Evolutionary conservation across 2,329 filamentous ascomycete genomes (phyloP).

Genomic region (Bisporella sp.): DNA sequence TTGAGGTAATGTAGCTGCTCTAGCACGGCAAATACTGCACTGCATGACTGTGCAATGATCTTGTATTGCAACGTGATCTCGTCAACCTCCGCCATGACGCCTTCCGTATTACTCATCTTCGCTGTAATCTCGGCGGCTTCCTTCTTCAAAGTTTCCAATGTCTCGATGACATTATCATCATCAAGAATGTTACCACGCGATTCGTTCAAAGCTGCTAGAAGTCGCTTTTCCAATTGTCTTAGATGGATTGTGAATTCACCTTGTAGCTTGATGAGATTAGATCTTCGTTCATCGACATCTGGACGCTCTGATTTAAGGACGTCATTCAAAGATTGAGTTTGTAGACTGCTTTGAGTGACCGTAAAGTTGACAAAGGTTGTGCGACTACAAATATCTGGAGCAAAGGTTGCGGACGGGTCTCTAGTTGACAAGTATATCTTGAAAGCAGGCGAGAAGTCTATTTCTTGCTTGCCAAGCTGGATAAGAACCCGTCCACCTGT

Average conservation of each 20-base stretch:
- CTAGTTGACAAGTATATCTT: constrained; percentile 91
- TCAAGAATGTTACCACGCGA: constrained; percentile 97
- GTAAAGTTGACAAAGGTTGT: constrained; percentile 99
- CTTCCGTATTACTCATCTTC: constrained; percentile 95
- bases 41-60: constrained; percentile 89
- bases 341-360: constrained; percentile 95
- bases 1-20: constrained; percentile 98
- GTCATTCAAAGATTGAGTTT: constrained; percentile 95
- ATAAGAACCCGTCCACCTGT: constrained; percentile 97
- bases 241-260: constrained; percentile 99
- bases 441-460: constrained; percentile 97
- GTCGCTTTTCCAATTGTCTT: constrained; percentile 85
- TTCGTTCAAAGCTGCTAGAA: constrained; percentile 92
- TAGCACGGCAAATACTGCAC: constrained; percentile 91
- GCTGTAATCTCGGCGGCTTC: constrained; percentile 92
- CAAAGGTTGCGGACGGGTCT: constrained; percentile 91
- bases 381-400: constrained; percentile 94
- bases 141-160: constrained; percentile 93
- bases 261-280: constrained; percentile 97
- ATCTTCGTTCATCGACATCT: constrained; percentile 91
- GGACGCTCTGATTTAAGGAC: constrained; percentile 96
- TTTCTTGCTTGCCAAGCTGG: constrained; percentile 96
- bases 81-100: constrained; percentile 97
- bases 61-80: constrained; percentile 92
- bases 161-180: constrained; percentile 97